Evolutionary conservation across 257 asterid genomes (phyloP).

Genomic region (Marsdenia floribunda): DNA sequence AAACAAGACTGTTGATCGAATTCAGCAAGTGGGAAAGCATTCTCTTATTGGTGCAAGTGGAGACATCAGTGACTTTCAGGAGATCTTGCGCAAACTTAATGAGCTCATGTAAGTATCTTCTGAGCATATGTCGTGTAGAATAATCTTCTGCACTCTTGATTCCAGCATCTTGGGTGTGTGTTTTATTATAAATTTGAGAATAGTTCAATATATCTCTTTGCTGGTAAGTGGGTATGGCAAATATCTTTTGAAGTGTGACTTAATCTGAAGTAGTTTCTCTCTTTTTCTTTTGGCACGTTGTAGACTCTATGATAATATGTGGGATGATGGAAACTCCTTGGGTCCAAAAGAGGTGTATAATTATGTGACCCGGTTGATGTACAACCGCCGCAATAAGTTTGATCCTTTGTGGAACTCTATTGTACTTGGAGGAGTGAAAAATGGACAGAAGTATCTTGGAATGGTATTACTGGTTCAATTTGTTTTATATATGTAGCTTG

Average conservation of each 20-base stretch:
- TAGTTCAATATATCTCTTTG: constrained; percentile 9
- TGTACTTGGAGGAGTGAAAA: constrained; percentile 91
- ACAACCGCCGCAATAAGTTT: constrained; percentile 96
- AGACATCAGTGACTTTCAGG: constrained; percentile 97
- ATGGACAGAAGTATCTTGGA: constrained; percentile 92
- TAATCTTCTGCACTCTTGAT: background rate
- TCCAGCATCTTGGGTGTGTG: background rate
- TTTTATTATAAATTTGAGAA: background rate
- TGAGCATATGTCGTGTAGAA: background rate
- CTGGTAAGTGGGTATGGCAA: background rate
- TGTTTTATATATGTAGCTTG: background rate
- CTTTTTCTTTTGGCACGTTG: constrained; percentile 21
- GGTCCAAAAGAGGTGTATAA: constrained; percentile 97
- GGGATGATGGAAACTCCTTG: constrained; percentile 98
- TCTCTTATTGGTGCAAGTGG: constrained; percentile 96
- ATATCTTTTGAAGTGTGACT: constrained; percentile 7
- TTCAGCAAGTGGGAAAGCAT: constrained; percentile 90
- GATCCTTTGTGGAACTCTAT: constrained; percentile 92
- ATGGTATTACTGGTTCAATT: constrained; percentile 38
- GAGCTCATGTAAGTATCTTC: constrained; percentile 63
- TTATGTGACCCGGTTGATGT: constrained; percentile 78
- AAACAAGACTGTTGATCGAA: constrained; percentile 88
- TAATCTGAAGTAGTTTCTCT: background rate
- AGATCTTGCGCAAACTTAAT: constrained; percentile 76
- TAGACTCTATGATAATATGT: constrained; percentile 83